Evolutionary conservation across 306 rosid genomes (phyloP).

Genomic region (Senna tora): DNA sequence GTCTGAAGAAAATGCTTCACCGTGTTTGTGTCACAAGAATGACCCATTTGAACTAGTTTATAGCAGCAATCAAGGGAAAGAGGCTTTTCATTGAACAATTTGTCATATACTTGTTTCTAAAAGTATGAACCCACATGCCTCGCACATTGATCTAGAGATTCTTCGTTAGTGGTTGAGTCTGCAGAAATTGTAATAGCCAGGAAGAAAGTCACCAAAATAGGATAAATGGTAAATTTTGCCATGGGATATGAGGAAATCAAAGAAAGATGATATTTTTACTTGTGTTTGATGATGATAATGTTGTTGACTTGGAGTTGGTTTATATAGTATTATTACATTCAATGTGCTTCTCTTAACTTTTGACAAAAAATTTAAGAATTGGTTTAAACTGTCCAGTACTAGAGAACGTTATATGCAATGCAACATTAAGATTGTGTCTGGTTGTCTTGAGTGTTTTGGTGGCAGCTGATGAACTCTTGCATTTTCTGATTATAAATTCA

Average conservation of each 20-base stretch:
- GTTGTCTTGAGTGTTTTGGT: neutral
- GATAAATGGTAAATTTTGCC: neutral
- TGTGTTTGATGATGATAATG: neutral
- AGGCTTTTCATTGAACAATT: neutral
- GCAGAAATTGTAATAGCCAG: neutral
- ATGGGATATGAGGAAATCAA: neutral
- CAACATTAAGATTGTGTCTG: too few relatives aligned
- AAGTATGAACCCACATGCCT: neutral
- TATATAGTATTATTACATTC: neutral
- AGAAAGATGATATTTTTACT: neutral
- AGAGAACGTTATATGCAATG: neutral
- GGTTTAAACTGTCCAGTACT: neutral
- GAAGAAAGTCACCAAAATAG: conserved; percentile 7
- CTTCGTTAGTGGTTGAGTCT: neutral
- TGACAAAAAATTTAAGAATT: neutral
- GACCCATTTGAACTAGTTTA: conserved; percentile 34
- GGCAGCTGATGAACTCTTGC: neutral
- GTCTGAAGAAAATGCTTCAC: neutral
- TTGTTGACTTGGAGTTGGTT: neutral
- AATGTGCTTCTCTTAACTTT: neutral
- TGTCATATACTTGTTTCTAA: neutral
- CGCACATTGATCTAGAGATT: neutral
- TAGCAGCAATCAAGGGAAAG: conserved; percentile 15
- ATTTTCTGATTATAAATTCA: neutral
- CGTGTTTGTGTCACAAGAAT: conserved; percentile 19